A percentile compares a stretch with the other conserved stretches of the same genome.
phyloP scores from a whole-genome alignment of 2,329 filamentous ascomycete genomes.

The Reticulascus tulasneorum region DNA sequence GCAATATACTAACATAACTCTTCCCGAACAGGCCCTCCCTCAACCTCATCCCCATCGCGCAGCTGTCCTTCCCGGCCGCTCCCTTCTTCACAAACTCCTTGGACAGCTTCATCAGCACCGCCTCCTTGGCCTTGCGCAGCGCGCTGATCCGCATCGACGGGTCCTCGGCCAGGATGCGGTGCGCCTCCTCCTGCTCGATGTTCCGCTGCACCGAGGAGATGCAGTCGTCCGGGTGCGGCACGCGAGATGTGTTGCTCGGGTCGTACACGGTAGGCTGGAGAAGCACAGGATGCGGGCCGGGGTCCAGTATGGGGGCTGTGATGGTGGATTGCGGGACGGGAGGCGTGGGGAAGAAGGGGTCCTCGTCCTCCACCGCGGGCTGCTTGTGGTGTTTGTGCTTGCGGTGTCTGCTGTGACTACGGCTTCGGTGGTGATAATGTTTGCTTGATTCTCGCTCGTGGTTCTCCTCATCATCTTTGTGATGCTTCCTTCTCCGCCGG shows the following conservation, averaged over 20 bases:
- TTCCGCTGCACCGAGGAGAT: conserved; percentile 57
- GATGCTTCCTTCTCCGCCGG: conserved; percentile 33
- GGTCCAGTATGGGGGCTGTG: conserved; percentile 45
- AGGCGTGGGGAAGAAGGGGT: conserved; percentile 20
- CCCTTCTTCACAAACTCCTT: conserved; percentile 38
- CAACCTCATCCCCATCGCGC: conserved; percentile 32
- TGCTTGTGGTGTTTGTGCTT: conserved; percentile 21
- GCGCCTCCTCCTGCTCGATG: conserved; percentile 51
- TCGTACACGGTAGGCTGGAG: conserved; percentile 57
- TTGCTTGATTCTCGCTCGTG: conserved; percentile 8
- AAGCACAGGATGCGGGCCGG: conserved; percentile 45
- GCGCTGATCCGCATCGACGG: conserved; percentile 50
- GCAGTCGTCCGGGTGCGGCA: conserved; percentile 32
- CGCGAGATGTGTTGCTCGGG: conserved; percentile 25
- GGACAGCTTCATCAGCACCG: conserved; percentile 55
- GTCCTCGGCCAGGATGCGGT: conserved; percentile 55
- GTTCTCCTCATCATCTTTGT: conserved; percentile 21
- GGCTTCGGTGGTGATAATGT: conserved; percentile 1
- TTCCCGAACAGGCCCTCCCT: conserved; percentile 39
- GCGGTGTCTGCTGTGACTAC: conserved; percentile 15
- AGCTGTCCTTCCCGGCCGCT: conserved; percentile 12
- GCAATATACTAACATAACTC: conserved; percentile 29
- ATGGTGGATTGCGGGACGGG: conserved; percentile 34
- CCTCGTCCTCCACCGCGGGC: conserved; percentile 12
- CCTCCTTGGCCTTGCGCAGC: conserved; percentile 55